Evolutionary conservation across 352 stramenopile genomes (phyloP).

Genomic region (Phytophthora citricola): DNA sequence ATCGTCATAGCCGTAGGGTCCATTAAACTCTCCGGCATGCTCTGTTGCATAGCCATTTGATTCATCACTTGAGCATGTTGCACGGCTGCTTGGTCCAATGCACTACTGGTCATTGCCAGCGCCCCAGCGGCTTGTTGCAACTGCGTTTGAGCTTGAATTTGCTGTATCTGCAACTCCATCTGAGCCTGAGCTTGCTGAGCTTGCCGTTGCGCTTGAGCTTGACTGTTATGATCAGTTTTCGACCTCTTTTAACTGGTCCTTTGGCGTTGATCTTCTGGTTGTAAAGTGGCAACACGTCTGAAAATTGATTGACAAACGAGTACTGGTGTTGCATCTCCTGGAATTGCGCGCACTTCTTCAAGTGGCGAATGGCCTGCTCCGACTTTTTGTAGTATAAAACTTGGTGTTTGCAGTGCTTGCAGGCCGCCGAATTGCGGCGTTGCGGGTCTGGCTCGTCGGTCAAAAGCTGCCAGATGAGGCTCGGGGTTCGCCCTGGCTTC

Average conservation of each 20-base stretch:
- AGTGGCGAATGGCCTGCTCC: slow-evolving; percentile 81
- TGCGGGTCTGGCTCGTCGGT: slow-evolving; percentile 85
- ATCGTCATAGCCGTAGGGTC: slow-evolving; percentile 58
- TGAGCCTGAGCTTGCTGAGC: slow-evolving; percentile 12
- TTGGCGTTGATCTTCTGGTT: slow-evolving; percentile 87
- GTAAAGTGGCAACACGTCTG: slow-evolving; percentile 82
- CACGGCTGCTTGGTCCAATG: slow-evolving; percentile 56
- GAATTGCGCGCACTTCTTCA: slow-evolving; percentile 84
- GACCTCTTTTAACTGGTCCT: slow-evolving; percentile 64
- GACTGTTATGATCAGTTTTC: slow-evolving; percentile 36
- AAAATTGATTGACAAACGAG: slow-evolving; percentile 80
- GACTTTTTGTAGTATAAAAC: slow-evolving; percentile 91
- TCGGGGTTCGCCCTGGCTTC: slow-evolving; percentile 67
- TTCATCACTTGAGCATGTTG: slow-evolving; percentile 79
- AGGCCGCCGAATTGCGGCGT: slow-evolving; percentile 73
- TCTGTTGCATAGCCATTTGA: slow-evolving; percentile 79
- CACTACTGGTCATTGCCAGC: slow-evolving; percentile 34
- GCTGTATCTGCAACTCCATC: slow-evolving; percentile 7
- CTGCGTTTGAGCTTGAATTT: slow-evolving; percentile 28
- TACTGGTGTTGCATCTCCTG: slow-evolving; percentile 87
- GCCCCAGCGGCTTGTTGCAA: slow-evolving; percentile 25
- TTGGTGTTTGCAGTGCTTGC: slow-evolving; percentile 89
- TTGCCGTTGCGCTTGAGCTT: slow-evolving; percentile 12
- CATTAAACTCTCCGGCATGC: slow-evolving; percentile 72
- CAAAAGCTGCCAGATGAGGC: slow-evolving; percentile 83